Percentiles rank a stretch among this genome's conserved stretches.
Evolutionary conservation across 805 yeast genomes (phyloP).

Genomic region (Priceomyces castillae): DNA sequence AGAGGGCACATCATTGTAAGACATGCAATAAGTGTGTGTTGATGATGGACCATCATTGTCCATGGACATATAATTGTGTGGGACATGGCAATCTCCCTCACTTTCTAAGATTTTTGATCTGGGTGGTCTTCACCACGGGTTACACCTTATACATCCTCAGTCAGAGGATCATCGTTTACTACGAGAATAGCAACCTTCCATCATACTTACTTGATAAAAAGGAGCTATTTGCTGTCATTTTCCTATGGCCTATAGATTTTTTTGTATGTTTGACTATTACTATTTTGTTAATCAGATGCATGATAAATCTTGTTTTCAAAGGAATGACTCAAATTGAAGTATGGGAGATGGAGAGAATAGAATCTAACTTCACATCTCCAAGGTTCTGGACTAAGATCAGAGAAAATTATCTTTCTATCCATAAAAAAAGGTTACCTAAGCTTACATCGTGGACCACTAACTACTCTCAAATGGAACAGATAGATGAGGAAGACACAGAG

Average conservation of each 20-base stretch:
- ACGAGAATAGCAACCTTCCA: constrained; percentile 51
- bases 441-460: constrained; percentile 46
- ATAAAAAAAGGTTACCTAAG: constrained; percentile 41
- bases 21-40: constrained; percentile 73
- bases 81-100: constrained; percentile 78
- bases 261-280: constrained; percentile 62
- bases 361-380: constrained; percentile 56
- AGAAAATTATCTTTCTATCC: constrained; percentile 40
- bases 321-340: constrained; percentile 89
- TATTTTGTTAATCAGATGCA: constrained; percentile 59
- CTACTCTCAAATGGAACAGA: constrained; percentile 11
- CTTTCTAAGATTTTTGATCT: constrained; percentile 69
- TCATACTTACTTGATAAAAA: constrained; percentile 49
- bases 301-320: constrained; percentile 48
- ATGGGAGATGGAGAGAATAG: constrained; percentile 89
- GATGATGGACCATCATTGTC: constrained; percentile 90
- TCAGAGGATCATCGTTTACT: constrained; percentile 42
- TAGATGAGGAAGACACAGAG: constrained; percentile 6
- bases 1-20: constrained; percentile 82
- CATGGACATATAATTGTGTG: constrained; percentile 91
- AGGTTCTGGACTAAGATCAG: constrained; percentile 51
- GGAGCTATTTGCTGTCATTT: constrained; percentile 54
- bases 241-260: constrained; percentile 52
- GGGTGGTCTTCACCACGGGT: constrained; percentile 57
- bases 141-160: constrained; percentile 44